phyloP scores from a whole-genome alignment of 768 basidiomycete genomes.

The Podaxis sp. region DNA sequence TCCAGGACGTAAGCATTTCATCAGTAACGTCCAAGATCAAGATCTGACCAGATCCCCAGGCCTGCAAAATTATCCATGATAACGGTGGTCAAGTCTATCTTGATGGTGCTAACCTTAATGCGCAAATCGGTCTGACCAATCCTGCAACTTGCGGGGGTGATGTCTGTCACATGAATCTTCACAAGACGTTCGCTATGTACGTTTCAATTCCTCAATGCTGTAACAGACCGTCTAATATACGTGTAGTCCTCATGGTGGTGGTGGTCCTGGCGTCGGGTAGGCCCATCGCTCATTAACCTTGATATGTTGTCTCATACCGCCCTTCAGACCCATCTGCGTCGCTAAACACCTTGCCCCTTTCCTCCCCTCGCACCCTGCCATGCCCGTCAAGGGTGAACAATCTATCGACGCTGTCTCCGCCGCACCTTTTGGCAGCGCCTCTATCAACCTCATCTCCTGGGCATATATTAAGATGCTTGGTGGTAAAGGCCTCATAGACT shows the following conservation, averaged over 20 bases:
- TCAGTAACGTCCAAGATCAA: not conserved
- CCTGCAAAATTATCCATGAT: slow-evolving; percentile 90
- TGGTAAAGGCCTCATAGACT: slow-evolving; percentile 79
- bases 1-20: slow-evolving; percentile 51
- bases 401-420: slow-evolving; percentile 88
- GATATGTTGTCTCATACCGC: slow-evolving; percentile 6
- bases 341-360: slow-evolving; percentile 92
- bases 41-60: slow-evolving; percentile 34
- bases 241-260: slow-evolving; percentile 88
- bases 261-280: slow-evolving; percentile 93
- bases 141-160: slow-evolving; percentile 95
- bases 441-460: slow-evolving; percentile 95
- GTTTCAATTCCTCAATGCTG: slow-evolving; percentile 17
- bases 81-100: slow-evolving; percentile 97
- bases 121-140: slow-evolving; percentile 89
- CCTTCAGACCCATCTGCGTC: slow-evolving; percentile 80
- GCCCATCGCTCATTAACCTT: slow-evolving; percentile 13
- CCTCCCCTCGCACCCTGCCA: slow-evolving; percentile 82
- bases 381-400: slow-evolving; percentile 59
- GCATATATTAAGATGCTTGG: slow-evolving; percentile 99
- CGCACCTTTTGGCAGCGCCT: slow-evolving; percentile 92
- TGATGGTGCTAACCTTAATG: slow-evolving; percentile 94
- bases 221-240: not conserved
- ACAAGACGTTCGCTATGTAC: slow-evolving; percentile 96
- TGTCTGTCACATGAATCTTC: slow-evolving; percentile 96